A percentile compares a stretch with the other conserved stretches of the same genome.
phyloP scores from a whole-genome alignment of 257 asterid genomes.

The Jacaranda copaia region DNA sequence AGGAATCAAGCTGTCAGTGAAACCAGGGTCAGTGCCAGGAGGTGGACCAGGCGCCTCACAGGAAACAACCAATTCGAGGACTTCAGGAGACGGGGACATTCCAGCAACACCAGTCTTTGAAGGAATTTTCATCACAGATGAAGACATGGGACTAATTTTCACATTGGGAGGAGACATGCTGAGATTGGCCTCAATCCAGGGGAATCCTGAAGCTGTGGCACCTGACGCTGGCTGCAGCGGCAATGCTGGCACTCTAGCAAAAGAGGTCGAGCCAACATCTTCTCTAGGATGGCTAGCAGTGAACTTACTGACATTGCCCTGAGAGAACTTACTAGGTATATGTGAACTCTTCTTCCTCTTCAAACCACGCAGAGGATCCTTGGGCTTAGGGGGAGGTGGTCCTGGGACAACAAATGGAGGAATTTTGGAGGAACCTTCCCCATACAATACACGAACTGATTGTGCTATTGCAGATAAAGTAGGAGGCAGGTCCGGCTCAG shows the following conservation, averaged over 20 bases:
- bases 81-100: conserved; percentile 56
- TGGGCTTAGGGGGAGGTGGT: conserved; percentile 80
- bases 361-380: conserved; percentile 66
- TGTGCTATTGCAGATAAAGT: conserved; percentile 80
- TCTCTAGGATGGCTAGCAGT: conserved; percentile 42
- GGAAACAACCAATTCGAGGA: conserved; percentile 47
- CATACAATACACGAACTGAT: conserved; percentile 84
- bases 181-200: conserved; percentile 41
- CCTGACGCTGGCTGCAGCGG: conserved; percentile 42
- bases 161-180: conserved; percentile 27
- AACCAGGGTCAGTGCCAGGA: conserved; percentile 16
- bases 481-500: conserved; percentile 66
- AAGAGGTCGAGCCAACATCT: conserved; percentile 52
- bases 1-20: conserved; percentile 30
- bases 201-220: conserved; percentile 22
- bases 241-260: conserved; percentile 35
- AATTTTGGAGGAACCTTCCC: conserved; percentile 61
- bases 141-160: conserved; percentile 42
- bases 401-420: conserved; percentile 87
- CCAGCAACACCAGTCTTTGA: conserved; percentile 35
- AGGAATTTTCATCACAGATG: conserved; percentile 39
- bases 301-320: conserved; percentile 30
- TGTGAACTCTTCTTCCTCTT: conserved; percentile 59
- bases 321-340: conserved; percentile 35
- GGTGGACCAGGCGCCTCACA: conserved; percentile 48